Percentiles rank a stretch among this genome's conserved stretches.
Evolutionary conservation across 768 basidiomycete species (phyloP).

Genomic region (Austroboletus festivus): DNA sequence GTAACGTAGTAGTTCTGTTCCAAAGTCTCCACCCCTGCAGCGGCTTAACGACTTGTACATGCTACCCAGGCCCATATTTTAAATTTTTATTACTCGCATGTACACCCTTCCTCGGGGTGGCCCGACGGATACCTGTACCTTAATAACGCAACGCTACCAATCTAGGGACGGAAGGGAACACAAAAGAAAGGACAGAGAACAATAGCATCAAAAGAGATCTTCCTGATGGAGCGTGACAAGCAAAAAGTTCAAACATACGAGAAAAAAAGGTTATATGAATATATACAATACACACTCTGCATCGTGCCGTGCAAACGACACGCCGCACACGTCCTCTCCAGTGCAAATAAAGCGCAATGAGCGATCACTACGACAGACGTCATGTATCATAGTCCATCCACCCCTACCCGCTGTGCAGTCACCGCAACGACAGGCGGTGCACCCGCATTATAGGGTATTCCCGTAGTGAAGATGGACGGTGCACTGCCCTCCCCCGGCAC

Average conservation of each 20-base stretch:
- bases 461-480: constrained; percentile 9
- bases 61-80: too few relatives aligned
- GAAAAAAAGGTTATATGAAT: not conserved
- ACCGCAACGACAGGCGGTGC: constrained; percentile 3
- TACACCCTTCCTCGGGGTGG: not conserved
- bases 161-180: constrained; percentile 1
- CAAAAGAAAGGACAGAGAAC: not conserved
- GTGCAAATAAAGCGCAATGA: too few relatives aligned
- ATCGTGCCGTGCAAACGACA: too few relatives aligned
- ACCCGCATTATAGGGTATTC: constrained; percentile 16
- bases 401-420: constrained; percentile 16
- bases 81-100: constrained; percentile 2
- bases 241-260: not conserved
- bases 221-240: not conserved
- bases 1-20: too few relatives aligned
- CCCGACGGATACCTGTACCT: constrained; percentile 4
- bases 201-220: constrained; percentile 3
- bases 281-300: not conserved
- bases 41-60: too few relatives aligned
- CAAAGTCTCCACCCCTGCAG: too few relatives aligned
- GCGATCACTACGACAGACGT: too few relatives aligned
- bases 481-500: constrained; percentile 9
- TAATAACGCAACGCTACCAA: not conserved
- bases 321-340: too few relatives aligned
- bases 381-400: constrained; percentile 18